These are phyloP conservation scores for Aspergillus unguis DNA, from an alignment of 2,329 filamentous ascomycete species.

Conservation along the genomic window DNA sequence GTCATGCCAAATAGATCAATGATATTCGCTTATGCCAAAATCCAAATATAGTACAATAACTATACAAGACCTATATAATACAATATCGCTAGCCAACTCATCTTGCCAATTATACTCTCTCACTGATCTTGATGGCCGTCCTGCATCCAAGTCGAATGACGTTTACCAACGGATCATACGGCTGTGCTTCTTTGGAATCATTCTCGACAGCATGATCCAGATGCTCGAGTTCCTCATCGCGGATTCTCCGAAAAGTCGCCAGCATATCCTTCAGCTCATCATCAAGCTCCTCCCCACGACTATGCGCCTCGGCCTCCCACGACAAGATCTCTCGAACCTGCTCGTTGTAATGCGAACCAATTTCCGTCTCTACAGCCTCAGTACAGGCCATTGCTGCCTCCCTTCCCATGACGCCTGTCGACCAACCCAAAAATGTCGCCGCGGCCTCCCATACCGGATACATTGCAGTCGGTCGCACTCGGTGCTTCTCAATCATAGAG, in stretches of 20 bases:
- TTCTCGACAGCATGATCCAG: slow-evolving; percentile 92
- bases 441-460: slow-evolving; percentile 85
- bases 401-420: slow-evolving; percentile 80
- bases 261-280: slow-evolving; percentile 73
- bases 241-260: slow-evolving; percentile 71
- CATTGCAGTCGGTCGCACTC: slow-evolving; percentile 86
- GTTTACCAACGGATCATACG: slow-evolving; percentile 83
- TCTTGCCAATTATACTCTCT: slow-evolving; percentile 38
- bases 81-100: slow-evolving; percentile 1
- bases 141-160: slow-evolving; percentile 87
- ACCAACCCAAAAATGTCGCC: slow-evolving; percentile 80
- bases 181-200: slow-evolving; percentile 83
- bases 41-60: slow-evolving; percentile 13
- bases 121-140: slow-evolving; percentile 84
- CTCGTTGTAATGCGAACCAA: slow-evolving; percentile 90
- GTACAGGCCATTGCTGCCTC: slow-evolving; percentile 99
- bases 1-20: slow-evolving; percentile 11
- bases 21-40: neutral
- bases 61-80: slow-evolving; percentile 6
- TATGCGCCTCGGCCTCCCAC: slow-evolving; percentile 75
- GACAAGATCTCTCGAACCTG: slow-evolving; percentile 79
- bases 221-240: slow-evolving; percentile 96
- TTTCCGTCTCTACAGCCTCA: slow-evolving; percentile 97
- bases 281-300: slow-evolving; percentile 73
- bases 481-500: slow-evolving; percentile 73